A percentile compares a stretch with the other conserved stretches of the same genome.
These are phyloP conservation scores for Hygrophoropsis aurantiaca DNA, from an alignment of 768 basidiomycete species.

Conservation along the genomic window DNA sequence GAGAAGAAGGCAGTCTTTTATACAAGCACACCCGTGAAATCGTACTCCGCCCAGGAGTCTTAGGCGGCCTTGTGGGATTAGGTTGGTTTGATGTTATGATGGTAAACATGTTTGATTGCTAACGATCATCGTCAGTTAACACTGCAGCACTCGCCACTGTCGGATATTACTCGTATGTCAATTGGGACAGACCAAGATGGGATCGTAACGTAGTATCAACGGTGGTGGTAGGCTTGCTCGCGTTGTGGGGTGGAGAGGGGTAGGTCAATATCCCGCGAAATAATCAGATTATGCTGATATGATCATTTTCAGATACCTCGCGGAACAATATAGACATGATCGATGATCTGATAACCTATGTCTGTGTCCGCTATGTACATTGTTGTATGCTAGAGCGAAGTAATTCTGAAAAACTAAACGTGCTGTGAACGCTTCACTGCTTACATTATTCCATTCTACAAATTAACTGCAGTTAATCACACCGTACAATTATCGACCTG, in stretches of 20 bases:
- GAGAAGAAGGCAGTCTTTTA: conserved; percentile 53
- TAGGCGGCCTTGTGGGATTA: conserved; percentile 63
- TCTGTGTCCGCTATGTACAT: not conserved
- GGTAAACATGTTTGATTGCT: too few relatives aligned
- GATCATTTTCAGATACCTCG: conserved; percentile 34
- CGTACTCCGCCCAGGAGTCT: conserved; percentile 61
- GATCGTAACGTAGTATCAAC: conserved; percentile 60
- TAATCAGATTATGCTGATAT: not conserved
- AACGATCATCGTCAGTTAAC: conserved; percentile 45
- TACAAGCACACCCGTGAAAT: conserved; percentile 56
- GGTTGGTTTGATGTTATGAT: conserved; percentile 37
- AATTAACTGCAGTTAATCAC: too few relatives aligned
- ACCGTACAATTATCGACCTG: conserved; percentile 36
- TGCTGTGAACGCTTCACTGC: too few relatives aligned
- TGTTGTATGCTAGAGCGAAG: not conserved
- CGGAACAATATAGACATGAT: conserved; percentile 35
- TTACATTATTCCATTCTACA: too few relatives aligned
- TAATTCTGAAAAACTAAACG: too few relatives aligned
- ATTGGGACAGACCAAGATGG: conserved; percentile 68
- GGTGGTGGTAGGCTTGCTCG: conserved; percentile 55
- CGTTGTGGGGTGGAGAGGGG: conserved; percentile 69
- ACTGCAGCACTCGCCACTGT: conserved; percentile 59
- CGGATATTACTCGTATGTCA: conserved; percentile 61
- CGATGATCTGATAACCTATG: not conserved
- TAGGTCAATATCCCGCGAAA: conserved; percentile 31